phyloP scores from a whole-genome alignment of 257 asterid genomes.

The Solanum medicagineum region DNA sequence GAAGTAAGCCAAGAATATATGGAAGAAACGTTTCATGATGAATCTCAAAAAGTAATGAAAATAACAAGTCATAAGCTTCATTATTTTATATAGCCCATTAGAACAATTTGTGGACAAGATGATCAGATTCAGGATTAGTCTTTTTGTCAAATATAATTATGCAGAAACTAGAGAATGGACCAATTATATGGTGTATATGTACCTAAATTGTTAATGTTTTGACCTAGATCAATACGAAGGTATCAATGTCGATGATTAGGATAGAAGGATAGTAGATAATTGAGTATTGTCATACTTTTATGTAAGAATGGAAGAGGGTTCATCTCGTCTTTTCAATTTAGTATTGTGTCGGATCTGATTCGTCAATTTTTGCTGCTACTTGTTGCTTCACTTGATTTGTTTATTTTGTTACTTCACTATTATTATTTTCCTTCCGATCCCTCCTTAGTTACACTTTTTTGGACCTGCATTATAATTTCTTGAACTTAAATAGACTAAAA shows the following conservation, averaged over 20 bases:
- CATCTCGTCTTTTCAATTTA: neutral
- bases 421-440: neutral
- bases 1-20: neutral
- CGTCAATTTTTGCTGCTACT: neutral
- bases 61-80: neutral
- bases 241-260: neutral
- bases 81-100: neutral
- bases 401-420: neutral
- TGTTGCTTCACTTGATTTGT: neutral
- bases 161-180: neutral
- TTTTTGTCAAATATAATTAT: neutral
- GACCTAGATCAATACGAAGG: neutral
- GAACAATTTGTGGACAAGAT: neutral
- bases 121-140: neutral
- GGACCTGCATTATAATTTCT: neutral
- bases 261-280: neutral
- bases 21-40: neutral
- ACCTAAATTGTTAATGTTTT: neutral
- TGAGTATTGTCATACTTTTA: neutral
- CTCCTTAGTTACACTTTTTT: neutral
- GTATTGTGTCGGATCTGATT: neutral
- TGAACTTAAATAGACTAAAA: neutral
- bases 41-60: neutral
- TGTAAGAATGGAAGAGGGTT: neutral
- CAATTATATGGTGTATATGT: neutral